Evolutionary conservation across 352 stramenopile species (phyloP), one percentile per base, ranked within the genome.

Genomic region (Globisporangium barbulae): DNA sequence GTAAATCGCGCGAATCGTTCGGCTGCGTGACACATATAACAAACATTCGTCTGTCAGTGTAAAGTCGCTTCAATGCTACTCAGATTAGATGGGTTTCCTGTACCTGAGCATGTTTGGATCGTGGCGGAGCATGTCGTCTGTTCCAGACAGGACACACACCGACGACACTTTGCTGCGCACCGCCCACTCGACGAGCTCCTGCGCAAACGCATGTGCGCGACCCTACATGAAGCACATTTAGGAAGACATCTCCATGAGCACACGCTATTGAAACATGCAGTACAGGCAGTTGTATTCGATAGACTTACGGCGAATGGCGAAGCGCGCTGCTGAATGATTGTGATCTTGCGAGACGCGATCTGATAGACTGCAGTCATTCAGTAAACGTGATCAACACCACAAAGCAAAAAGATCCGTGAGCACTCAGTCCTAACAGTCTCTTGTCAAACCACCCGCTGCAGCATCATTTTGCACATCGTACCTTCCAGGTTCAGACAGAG

Each of bases 401-500:
- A 5, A 45, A 45, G 39, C 13, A 19, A 5, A 45, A 17, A 45
- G 39, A 45, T n/a, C 13, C 12, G 39, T 5, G 39, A 45, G 13
- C 2, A 28, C 25, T 28, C 25, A 28, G 25, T 28, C 25, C 25
- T 28, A 28, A 28, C 25, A 28, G 25, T 28, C 25, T 28, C n/a
- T 22, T 48, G 19, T 48, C 42, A 21, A 6, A 45, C 13, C 19
- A 5, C 19, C 42, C 42, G 15, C 15, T 52, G n/a, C 45, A 52
- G 8, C n/a, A 9, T 30, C 45, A 37, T 19, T 28, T 8, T n/a
- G 21, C 25, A 48, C 5, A 0, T 3, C 19, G 15, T 63, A 94
- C 85, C 82, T 70, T 91, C 78, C 2, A 94, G 59, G 65, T 94
- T 94, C 15, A 93, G 69, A 60, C 79, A 91, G n/a, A 93, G 73